Conservation (phyloP, 2,329 filamentous ascomycete genomes). For the Davidsoniella virescens region DNA sequence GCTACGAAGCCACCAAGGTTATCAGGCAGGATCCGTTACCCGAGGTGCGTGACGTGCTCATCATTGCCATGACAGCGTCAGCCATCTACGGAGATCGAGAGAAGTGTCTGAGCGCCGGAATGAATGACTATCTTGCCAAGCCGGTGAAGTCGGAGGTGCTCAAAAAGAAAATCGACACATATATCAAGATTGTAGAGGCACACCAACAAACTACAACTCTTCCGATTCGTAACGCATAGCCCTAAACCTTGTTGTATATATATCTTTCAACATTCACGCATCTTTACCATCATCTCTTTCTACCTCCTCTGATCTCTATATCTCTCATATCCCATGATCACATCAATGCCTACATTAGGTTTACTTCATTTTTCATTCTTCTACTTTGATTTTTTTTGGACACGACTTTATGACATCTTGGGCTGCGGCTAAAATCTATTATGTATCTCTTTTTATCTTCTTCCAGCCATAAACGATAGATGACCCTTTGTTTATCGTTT, state of each 20-base stretch:
- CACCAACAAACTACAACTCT: slow-evolving; percentile 11
- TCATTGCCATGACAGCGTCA: slow-evolving; percentile 93
- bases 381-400: not conserved
- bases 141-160: slow-evolving; percentile 80
- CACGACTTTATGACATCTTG: not conserved
- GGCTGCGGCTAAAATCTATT: not conserved
- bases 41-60: slow-evolving; percentile 64
- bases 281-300: not conserved
- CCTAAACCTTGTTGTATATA: not conserved
- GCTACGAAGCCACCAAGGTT: slow-evolving; percentile 76
- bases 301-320: not conserved
- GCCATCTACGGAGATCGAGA: slow-evolving; percentile 90
- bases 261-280: not conserved
- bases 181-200: slow-evolving; percentile 27
- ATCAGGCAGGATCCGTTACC: slow-evolving; percentile 64
- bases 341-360: too few relatives aligned
- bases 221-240: slow-evolving; percentile 14
- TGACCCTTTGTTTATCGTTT: too few relatives aligned
- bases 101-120: slow-evolving; percentile 86
- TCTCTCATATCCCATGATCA: not conserved
- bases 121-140: slow-evolving; percentile 96
- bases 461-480: not conserved
- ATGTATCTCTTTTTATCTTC: not conserved
- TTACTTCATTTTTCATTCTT: not conserved
- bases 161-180: slow-evolving; percentile 59